phyloP scores from a whole-genome alignment of 2,329 filamentous ascomycete genomes.

The Cladosporium phlei region DNA sequence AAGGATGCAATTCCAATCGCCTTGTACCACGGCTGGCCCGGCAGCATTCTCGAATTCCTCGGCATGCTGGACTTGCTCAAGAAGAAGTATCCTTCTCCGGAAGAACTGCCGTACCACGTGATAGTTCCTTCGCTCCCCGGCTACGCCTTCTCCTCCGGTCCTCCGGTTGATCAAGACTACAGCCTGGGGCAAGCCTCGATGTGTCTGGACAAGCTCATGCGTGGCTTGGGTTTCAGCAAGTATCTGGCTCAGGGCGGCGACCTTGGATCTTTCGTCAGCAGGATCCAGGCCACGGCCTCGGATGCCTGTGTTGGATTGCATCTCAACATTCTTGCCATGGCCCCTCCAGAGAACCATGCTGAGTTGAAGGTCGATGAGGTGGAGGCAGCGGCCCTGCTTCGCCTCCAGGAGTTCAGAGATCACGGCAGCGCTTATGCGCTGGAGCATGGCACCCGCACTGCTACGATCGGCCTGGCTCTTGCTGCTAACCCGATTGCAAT shows the following conservation, averaged over 20 bases:
- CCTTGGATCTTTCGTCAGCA: constrained; percentile 41
- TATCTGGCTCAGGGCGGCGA: constrained; percentile 56
- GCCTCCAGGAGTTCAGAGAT: constrained; percentile 36
- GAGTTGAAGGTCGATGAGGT: constrained; percentile 23
- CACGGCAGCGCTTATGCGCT: constrained; percentile 47
- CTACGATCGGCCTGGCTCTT: constrained; percentile 54
- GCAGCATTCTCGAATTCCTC: constrained; percentile 32
- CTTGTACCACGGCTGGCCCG: constrained; percentile 36
- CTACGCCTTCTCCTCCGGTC: constrained; percentile 45
- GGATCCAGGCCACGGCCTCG: constrained; percentile 30
- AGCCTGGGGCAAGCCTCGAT: constrained; percentile 34
- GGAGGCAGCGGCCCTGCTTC: constrained; percentile 38
- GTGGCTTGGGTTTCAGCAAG: constrained; percentile 45
- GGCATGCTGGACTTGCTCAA: constrained; percentile 27
- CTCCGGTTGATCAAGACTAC: constrained; percentile 44
- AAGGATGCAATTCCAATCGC: constrained; percentile 35
- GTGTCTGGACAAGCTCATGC: constrained; percentile 49
- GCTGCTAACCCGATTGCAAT: constrained; percentile 52
- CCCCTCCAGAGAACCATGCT: constrained; percentile 23
- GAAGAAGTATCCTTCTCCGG: constrained; percentile 41
- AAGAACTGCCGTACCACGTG: constrained; percentile 52
- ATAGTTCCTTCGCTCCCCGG: constrained; percentile 51
- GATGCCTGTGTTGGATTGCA: constrained; percentile 23
- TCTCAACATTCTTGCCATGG: constrained; percentile 21
- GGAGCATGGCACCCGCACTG: constrained; percentile 51